Evolutionary conservation across 202 grass and related monocot species (phyloP), one percentile per base, ranked within the genome.

Genomic region (Zoysia matrella): DNA sequence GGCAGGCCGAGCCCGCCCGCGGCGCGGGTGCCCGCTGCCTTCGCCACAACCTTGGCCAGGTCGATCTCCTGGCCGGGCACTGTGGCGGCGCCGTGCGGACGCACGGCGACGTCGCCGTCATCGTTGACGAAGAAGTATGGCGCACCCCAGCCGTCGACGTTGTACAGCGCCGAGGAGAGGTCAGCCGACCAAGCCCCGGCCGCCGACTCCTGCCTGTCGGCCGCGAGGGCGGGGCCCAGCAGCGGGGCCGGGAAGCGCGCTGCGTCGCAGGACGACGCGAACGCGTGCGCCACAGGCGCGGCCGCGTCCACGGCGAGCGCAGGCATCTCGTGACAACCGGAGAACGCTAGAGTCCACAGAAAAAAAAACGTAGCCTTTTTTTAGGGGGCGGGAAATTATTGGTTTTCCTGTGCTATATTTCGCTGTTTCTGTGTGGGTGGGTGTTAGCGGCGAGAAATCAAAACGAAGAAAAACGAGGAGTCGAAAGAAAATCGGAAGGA

Each of bases 91-190:
- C 30, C 30, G 30, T 36, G 30, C 30, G 30, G 30, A 36, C 30
- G 88, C 18, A 98, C 90, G 11, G 95, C 89, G 71, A 98, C 67
- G 82, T 93, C 87, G 77, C 95, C 95, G 13, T 89, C 88, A 2
- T 90, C 73, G 88, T 93, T 98, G 60, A 98, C 90, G 86, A 79
- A 85, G 84, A 98, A 98, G 84, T 95, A 98, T 8, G 95, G 95
- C 5, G 95, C 90, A 60, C 95, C 95, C 95, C 95, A 98, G 50
- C 88, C 90, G 58, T 98, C 88, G 5, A 98, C 88, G 87, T 89
- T 91, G 92, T 98, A 98, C 4, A 98, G 95, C 48, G 88, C 88
- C 5, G 92, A 62, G 6, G 95, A 98, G 51, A 93, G 92, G 69
- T 86, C 86, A 51, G 95, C 65, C 1, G 95, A 98, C 95, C 95